phyloP scores from a whole-genome alignment of 495 filamentous ascomycete species.

The Xylaria acuta region DNA sequence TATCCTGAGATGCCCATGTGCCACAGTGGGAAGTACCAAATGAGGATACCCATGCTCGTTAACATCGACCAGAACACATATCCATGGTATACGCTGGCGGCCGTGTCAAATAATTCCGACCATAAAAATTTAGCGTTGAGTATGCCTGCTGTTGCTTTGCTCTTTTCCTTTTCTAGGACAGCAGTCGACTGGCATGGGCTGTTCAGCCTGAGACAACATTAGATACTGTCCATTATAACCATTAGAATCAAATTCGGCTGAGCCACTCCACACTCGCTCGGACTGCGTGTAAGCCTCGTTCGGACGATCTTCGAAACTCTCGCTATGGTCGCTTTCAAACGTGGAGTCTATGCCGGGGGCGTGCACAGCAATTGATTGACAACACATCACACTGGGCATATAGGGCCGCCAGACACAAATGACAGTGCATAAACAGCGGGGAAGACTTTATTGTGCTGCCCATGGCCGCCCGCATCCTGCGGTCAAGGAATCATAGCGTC shows the following conservation, averaged over 20 bases:
- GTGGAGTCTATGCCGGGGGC: neutral
- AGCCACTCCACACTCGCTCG: slow-evolving; percentile 40
- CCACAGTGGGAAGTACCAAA: slow-evolving; percentile 99
- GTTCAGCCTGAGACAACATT: slow-evolving; percentile 59
- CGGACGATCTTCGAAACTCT: neutral
- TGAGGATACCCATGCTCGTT: slow-evolving; percentile 82
- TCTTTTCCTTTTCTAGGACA: slow-evolving; percentile 88
- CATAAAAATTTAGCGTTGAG: slow-evolving; percentile 77
- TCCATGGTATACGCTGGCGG: slow-evolving; percentile 90
- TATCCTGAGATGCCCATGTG: slow-evolving; percentile 99
- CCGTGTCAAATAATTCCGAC: slow-evolving; percentile 76
- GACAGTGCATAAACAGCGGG: neutral
- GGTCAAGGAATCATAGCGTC: neutral
- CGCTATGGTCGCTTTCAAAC: slow-evolving; percentile 1
- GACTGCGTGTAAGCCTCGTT: slow-evolving; percentile 17
- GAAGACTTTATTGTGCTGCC: neutral
- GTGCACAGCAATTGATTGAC: neutral
- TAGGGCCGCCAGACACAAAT: slow-evolving; percentile 12
- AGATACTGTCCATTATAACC: slow-evolving; percentile 26
- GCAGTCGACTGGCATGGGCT: slow-evolving; percentile 69
- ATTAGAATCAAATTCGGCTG: neutral
- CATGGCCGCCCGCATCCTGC: neutral
- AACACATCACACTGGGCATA: neutral
- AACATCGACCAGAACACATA: slow-evolving; percentile 96
- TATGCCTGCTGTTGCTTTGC: slow-evolving; percentile 71